Base-by-base conservation (phyloP, 768 basidiomycete genomes). In the Boletus rubropictus region DNA sequence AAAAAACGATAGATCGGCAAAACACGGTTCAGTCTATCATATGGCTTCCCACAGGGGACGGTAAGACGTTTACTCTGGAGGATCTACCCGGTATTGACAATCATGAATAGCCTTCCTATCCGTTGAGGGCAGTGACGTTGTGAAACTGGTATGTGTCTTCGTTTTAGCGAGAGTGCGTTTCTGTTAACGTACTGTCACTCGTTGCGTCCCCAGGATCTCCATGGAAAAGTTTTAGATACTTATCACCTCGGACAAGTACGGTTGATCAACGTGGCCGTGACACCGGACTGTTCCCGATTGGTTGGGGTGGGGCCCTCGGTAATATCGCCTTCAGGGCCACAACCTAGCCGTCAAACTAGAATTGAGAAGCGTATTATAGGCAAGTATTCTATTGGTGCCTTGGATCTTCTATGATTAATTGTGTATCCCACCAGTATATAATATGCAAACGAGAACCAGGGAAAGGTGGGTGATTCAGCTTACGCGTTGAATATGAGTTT, bases 301-400 rank as follows among this genome's bases (percentile, higher is more conserved):
- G 61, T 79, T 15, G 73, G 72, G 17, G 78, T 80, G 9, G 78
- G 73, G 1, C 76, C 74, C 5, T 59, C 77, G 12, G 66, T 72
- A 48, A 61, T 66, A n/a, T 68, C 73, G 11, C 54, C 63, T 4
- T 61, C 68, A 32, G 75, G 74, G 11, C 61, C 73, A 15, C 72
- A 75, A 28, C 78, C 77, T 5, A 75, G 69, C 38, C 64, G 66
- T 49, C 75, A 70, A 49, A 75, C 77, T 18, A 64, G 73, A 42
- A 71, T 72, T 1, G 77, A 79, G 58, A 79, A 80, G 50, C 75
- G 76, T 25, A 75, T 79, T 39, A 69, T 79, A 39, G 74, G 77
- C 76, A 44, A 33, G 75, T 48, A 20, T 39, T 15, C 7, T n/a
- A 38, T 37, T 25, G 38, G 20, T 32, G 17, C 28, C 24, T 11